Percentiles rank a stretch among this genome's conserved stretches.
Conservation (phyloP, 306 rosid species). For the Dalbergia oliveri region DNA sequence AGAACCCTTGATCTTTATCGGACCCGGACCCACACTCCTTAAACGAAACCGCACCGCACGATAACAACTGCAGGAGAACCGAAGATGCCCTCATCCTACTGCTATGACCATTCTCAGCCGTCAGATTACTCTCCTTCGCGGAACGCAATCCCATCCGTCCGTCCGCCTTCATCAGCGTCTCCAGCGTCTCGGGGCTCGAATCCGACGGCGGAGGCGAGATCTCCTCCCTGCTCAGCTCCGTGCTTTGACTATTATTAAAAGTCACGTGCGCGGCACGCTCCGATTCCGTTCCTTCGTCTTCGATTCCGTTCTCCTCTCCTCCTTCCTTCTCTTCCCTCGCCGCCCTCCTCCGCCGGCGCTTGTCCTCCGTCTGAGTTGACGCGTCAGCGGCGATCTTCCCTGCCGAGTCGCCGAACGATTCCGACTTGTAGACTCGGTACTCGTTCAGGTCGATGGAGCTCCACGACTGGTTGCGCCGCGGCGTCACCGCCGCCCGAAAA, state of each 20-base stretch:
- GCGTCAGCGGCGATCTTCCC: constrained; percentile 83
- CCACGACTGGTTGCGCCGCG: constrained; percentile 95
- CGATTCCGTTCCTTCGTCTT: constrained; percentile 38
- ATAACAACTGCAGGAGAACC: constrained; percentile 77
- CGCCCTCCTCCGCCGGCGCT: constrained; percentile 70
- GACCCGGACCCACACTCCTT: constrained; percentile 67
- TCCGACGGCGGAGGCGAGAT: constrained; percentile 98
- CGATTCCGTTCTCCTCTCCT: constrained; percentile 48
- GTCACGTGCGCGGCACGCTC: constrained; percentile 41
- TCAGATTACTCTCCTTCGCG: constrained; percentile 52
- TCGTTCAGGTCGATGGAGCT: constrained; percentile 80
- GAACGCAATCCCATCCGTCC: constrained; percentile 62
- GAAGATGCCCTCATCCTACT: constrained; percentile 82
- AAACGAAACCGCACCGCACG: constrained; percentile 91
- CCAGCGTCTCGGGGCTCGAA: constrained; percentile 94
- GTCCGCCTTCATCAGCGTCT: constrained; percentile 83
- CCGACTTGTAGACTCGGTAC: constrained; percentile 90
- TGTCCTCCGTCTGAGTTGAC: constrained; percentile 95
- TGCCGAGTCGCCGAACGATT: constrained; percentile 71
- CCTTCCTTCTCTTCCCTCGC: constrained; percentile 45
- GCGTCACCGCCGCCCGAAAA: constrained; percentile 53
- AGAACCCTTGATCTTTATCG: constrained; percentile 66
- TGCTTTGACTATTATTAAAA: constrained; percentile 46
- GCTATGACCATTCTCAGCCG: constrained; percentile 61
- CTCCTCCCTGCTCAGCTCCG: constrained; percentile 88